These are phyloP conservation scores for Pleurotus tuber-regium DNA, from an alignment of 768 basidiomycete species.

Conservation along the genomic window DNA sequence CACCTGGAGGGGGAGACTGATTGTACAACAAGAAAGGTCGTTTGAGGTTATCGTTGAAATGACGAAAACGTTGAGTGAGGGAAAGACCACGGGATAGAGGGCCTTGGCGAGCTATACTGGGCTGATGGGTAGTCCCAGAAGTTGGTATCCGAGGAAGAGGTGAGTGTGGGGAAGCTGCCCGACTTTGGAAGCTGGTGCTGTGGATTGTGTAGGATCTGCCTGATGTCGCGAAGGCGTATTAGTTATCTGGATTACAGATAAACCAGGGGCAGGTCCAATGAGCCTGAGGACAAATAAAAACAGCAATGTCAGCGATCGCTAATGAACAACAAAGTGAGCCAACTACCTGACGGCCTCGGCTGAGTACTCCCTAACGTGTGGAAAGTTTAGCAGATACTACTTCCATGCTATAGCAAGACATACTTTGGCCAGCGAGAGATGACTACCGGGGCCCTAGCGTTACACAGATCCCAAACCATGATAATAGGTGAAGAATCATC, in stretches of 20 bases:
- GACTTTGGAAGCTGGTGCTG: neutral
- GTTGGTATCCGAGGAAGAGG: no score
- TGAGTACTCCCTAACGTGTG: conserved; percentile 55
- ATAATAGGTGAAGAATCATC: conserved; percentile 94
- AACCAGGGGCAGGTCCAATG: conserved; percentile 43
- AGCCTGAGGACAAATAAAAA: conserved; percentile 30
- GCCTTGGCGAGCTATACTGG: no score
- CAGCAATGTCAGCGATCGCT: conserved; percentile 16
- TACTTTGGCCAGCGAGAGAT: conserved; percentile 87
- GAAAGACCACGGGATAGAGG: conserved; percentile 44
- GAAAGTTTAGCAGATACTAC: conserved; percentile 7
- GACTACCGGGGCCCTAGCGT: conserved; percentile 91
- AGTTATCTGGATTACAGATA: conserved; percentile 36
- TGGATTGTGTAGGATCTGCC: no score
- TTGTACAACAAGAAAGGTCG: conserved; percentile 53
- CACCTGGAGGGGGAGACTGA: no score
- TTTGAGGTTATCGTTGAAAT: conserved; percentile 43
- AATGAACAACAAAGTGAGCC: conserved; percentile 23
- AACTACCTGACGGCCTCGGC: conserved; percentile 60
- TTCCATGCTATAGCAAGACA: conserved; percentile 19
- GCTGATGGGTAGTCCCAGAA: no score
- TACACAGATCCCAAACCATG: conserved; percentile 98
- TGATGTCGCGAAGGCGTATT: neutral
- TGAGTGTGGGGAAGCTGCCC: neutral
- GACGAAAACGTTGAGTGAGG: conserved; percentile 42